Conservation (phyloP, 805 yeast species). For the Wickerhamiella alocasiicola region DNA sequence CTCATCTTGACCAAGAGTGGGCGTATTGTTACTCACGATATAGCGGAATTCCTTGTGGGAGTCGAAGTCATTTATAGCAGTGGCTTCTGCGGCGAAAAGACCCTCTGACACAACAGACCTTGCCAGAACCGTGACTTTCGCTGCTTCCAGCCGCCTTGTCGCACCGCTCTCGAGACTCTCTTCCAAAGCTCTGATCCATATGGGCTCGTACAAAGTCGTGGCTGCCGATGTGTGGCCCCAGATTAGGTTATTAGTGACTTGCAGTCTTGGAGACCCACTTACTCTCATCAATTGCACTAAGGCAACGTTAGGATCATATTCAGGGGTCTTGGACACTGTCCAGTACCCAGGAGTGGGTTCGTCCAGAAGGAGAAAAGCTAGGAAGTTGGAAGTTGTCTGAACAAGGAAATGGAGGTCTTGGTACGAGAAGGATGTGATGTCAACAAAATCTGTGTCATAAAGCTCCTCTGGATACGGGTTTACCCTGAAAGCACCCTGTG, state of each 20-base stretch:
- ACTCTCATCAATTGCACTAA: conserved; percentile 13
- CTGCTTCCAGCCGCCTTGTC: not conserved
- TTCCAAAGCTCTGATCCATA: not conserved
- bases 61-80: not conserved
- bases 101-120: not conserved
- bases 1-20: not conserved
- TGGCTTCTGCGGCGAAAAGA: not conserved
- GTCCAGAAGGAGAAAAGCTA: conserved; percentile 12
- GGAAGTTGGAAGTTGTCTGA: conserved; percentile 10
- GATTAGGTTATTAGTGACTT: not conserved
- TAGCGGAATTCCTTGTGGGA: not conserved
- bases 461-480: conserved; percentile 43
- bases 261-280: not conserved
- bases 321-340: conserved; percentile 4
- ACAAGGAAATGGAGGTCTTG: conserved; percentile 14
- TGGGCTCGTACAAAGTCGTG: not conserved
- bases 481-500: conserved; percentile 44
- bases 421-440: conserved; percentile 20
- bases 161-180: not conserved
- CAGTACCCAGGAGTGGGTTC: conserved; percentile 10
- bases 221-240: conserved; percentile 3
- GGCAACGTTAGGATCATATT: conserved; percentile 4
- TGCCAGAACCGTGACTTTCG: not conserved
- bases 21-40: not conserved
- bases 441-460: conserved; percentile 36